Base-by-base conservation (phyloP, 805 yeast species). In the Metschnikowia arizonensis region DNA sequence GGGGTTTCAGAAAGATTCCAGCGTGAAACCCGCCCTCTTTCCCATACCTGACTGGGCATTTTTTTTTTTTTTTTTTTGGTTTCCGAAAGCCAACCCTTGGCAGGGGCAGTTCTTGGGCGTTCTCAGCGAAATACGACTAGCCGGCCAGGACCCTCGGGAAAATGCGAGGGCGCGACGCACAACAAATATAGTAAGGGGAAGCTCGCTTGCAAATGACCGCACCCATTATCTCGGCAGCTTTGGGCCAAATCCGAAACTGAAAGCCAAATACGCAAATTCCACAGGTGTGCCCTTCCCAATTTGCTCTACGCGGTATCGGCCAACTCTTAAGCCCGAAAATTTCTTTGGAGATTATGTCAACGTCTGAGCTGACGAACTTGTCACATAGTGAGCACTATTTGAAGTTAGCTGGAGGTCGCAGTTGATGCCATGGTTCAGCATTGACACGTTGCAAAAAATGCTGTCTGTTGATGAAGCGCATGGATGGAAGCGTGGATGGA, bases 131-230 rank as follows among this genome's bases (percentile, higher is more conserved):
- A 12, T 33, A 19, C 12, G 19, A 30, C 15, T 21, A 5, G 25
- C 15, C 17, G 15, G 36, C 17, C 26, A 32, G 36, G 36, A 26
- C 36, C 36, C 26, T 21, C 36, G 36, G 36, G 25, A 12, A 21
- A n/a, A 33, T 33, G 36, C 36, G 36, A 33, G 36, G 25, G 36
- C 36, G 36, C 36, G 36, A 33, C 36, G 36, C 36, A 33, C 36
- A 33, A 33, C 25, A 33, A 33, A 33, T 19, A 33, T 33, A 33
- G 36, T 33, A 33, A 33, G 36, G 36, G 36, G 36, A 33, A 21
- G 26, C 36, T 33, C 36, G 36, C 36, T 33, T 33, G 26, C 36
- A 21, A 21, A 33, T 21, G 25, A 33, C 36, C 36, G 36, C 36
- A 33, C 17, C 25, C 12, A 21, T 33, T 33, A 12, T 33, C 36